Conservation (phyloP, 2,329 filamentous ascomycete species). For the Epicoccum sorghinum region DNA sequence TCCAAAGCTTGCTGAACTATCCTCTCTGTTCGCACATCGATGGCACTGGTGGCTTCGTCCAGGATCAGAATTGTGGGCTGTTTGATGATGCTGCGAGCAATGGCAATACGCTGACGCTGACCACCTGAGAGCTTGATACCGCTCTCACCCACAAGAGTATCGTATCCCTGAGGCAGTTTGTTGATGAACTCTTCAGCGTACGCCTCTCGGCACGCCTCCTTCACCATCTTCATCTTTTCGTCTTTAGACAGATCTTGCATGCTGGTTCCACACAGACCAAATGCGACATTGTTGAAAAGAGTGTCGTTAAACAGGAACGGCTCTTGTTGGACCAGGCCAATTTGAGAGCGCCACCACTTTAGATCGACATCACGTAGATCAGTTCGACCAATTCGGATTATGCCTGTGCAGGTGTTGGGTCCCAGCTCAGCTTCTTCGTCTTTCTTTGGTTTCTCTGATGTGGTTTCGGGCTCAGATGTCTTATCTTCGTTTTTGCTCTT, state of each 20-base stretch:
- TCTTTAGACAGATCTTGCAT: conserved; percentile 62
- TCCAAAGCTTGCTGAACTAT: conserved; percentile 64
- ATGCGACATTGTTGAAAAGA: conserved; percentile 48
- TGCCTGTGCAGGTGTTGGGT: conserved; percentile 43
- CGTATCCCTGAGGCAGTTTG: conserved; percentile 63
- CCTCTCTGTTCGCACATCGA: conserved; percentile 61
- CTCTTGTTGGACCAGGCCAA: conserved; percentile 52
- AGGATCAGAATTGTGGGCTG: conserved; percentile 71
- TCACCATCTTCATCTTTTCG: conserved; percentile 62
- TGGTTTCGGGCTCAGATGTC: not conserved
- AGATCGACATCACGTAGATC: conserved; percentile 42
- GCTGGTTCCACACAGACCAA: conserved; percentile 45
- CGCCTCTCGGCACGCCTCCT: conserved; percentile 47
- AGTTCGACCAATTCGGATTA: conserved; percentile 34
- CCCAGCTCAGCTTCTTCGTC: conserved; percentile 27
- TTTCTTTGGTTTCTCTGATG: conserved; percentile 13
- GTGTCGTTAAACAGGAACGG: conserved; percentile 51
- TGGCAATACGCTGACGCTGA: conserved; percentile 81
- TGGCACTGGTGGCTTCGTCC: conserved; percentile 77
- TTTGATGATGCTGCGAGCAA: conserved; percentile 73
- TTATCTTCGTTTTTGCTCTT: conserved; percentile 12
- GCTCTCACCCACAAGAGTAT: conserved; percentile 76
- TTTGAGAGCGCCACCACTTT: conserved; percentile 55
- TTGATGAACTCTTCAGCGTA: conserved; percentile 48
- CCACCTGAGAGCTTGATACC: conserved; percentile 83